phyloP scores from a whole-genome alignment of 2,329 filamentous ascomycete species.

The Beauveria brongniartii region DNA sequence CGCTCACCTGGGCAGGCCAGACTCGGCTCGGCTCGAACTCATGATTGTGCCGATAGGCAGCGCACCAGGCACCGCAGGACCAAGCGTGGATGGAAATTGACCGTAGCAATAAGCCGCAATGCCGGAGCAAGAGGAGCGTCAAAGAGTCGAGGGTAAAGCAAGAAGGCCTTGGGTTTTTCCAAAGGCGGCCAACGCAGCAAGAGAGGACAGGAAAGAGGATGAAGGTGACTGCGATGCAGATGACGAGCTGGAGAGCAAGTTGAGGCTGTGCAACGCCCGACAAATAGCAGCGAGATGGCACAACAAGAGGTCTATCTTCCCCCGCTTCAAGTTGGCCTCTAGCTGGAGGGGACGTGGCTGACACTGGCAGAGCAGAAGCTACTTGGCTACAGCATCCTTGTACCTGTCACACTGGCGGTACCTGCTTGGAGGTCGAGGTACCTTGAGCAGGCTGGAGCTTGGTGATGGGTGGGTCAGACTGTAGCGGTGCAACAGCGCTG shows the following conservation, averaged over 20 bases:
- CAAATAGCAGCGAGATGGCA: background rate
- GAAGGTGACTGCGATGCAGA: conserved; percentile 2
- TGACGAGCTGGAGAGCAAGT: conserved; percentile 10
- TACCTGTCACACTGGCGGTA: too few relatives aligned
- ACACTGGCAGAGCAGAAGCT: background rate
- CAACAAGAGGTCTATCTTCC: background rate
- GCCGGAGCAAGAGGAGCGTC: background rate
- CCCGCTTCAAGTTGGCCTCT: background rate
- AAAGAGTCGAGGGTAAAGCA: background rate
- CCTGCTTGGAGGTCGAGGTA: background rate
- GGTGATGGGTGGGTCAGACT: too few relatives aligned
- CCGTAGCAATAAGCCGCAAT: conserved; percentile 4
- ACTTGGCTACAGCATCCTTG: too few relatives aligned
- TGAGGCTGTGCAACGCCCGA: conserved; percentile 12
- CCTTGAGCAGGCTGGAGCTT: background rate
- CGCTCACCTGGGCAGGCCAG: conserved; percentile 29
- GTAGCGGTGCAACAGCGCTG: too few relatives aligned
- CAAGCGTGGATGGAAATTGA: background rate
- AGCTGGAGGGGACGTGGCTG: too few relatives aligned
- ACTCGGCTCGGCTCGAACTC: conserved; percentile 26
- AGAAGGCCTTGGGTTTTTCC: background rate
- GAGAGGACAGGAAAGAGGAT: background rate
- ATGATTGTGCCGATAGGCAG: conserved; percentile 12
- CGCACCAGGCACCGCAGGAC: conserved; percentile 9
- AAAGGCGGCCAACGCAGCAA: conserved; percentile 1